phyloP scores from a whole-genome alignment of 2,329 filamentous ascomycete genomes.

The Alternaria gansuensis region DNA sequence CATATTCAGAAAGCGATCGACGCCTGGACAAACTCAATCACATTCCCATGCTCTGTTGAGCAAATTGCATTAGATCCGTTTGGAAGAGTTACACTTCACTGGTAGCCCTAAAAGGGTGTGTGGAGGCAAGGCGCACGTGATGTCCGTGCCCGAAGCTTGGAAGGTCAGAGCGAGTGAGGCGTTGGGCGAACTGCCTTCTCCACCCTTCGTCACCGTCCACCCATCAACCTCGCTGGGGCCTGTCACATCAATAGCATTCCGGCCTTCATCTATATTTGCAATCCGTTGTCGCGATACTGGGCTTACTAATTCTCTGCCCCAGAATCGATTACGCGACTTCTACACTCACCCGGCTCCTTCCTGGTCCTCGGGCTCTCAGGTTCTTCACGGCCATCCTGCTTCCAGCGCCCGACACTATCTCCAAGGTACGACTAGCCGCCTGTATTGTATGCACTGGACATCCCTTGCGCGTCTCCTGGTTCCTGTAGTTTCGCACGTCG shows the following conservation, averaged over 20 bases:
- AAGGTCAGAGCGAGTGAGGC: slow-evolving; percentile 19
- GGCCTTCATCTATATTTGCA: slow-evolving; percentile 34
- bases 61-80: not conserved
- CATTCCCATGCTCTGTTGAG: not conserved
- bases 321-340: slow-evolving; percentile 16
- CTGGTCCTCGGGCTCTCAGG: slow-evolving; percentile 34
- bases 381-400: slow-evolving; percentile 32
- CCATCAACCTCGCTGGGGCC: slow-evolving; percentile 32
- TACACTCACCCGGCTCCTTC: slow-evolving; percentile 25
- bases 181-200: slow-evolving; percentile 22
- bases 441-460: slow-evolving; percentile 36
- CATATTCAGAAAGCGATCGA: not conserved
- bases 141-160: slow-evolving; percentile 21
- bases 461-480: slow-evolving; percentile 32
- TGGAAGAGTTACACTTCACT: slow-evolving; percentile 2
- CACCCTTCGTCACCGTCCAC: slow-evolving; percentile 29
- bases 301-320: slow-evolving; percentile 21
- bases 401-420: slow-evolving; percentile 27
- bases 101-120: slow-evolving; percentile 12
- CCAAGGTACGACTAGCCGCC: slow-evolving; percentile 44
- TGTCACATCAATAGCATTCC: slow-evolving; percentile 30
- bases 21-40: not conserved
- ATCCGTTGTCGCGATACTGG: slow-evolving; percentile 25
- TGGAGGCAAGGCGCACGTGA: slow-evolving; percentile 16
- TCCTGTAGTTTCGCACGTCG: slow-evolving; percentile 38